Percentiles rank a stretch among this genome's conserved stretches.
These are phyloP conservation scores for Aspergillus ostianus DNA, from an alignment of 495 filamentous ascomycete species.

Conservation along the genomic window DNA sequence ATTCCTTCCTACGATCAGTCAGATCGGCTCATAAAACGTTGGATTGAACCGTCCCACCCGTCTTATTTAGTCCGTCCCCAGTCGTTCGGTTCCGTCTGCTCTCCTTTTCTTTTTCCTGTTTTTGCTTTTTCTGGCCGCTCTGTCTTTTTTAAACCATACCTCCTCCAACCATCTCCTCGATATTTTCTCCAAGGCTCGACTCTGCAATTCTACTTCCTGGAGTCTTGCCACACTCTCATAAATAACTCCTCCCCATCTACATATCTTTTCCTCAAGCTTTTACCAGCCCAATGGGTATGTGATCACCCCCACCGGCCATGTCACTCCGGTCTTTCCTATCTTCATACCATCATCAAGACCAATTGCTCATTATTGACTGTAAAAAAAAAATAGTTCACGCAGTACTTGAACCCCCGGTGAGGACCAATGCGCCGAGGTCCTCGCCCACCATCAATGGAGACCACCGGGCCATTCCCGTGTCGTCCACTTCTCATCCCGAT, in stretches of 20 bases:
- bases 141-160: slow-evolving; percentile 4
- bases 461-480: slow-evolving; percentile 39
- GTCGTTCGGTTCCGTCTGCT: slow-evolving; percentile 1
- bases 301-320: not conserved
- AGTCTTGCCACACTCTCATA: not conserved
- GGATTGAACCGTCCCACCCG: slow-evolving; percentile 14
- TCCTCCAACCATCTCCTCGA: not conserved
- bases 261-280: not conserved
- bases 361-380: slow-evolving; percentile 4
- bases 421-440: slow-evolving; percentile 27
- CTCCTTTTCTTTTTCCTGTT: slow-evolving; percentile 3
- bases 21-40: not conserved
- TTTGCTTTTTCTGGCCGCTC: not conserved
- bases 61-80: slow-evolving; percentile 11
- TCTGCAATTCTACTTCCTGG: not conserved
- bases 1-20: slow-evolving; percentile 3
- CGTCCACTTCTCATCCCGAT: slow-evolving; percentile 52
- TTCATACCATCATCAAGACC: not conserved
- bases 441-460: slow-evolving; percentile 27
- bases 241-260: not conserved
- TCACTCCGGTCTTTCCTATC: not conserved
- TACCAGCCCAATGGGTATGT: slow-evolving; percentile 21
- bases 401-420: slow-evolving; percentile 26
- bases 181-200: not conserved
- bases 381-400: slow-evolving; percentile 34